Evolutionary conservation across 2,329 filamentous ascomycete species (phyloP).

Genomic region (Stagonosporopsis chrysanthemi): DNA sequence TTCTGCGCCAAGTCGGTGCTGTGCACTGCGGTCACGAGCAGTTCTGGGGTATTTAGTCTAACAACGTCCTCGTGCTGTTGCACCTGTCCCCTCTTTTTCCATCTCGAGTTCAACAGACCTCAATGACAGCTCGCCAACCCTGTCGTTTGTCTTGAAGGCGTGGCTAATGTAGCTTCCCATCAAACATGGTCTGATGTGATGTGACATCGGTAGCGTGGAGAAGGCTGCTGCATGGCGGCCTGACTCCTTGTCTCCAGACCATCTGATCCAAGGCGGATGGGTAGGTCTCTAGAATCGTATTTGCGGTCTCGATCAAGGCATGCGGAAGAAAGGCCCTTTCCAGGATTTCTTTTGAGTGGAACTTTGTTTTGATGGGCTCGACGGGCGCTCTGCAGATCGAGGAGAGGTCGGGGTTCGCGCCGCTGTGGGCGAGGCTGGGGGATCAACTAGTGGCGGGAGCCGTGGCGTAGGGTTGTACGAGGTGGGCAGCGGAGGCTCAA

Average conservation of each 20-base stretch:
- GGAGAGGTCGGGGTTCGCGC: conserved; percentile 24
- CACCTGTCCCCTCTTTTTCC: not conserved
- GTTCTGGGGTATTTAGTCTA: conserved; percentile 10
- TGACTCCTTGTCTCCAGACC: not conserved
- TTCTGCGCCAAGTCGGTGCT: not conserved
- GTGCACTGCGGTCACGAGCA: not conserved
- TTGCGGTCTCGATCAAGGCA: conserved; percentile 33
- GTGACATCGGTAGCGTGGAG: not conserved
- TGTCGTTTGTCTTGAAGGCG: not conserved
- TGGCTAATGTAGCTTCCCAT: not conserved
- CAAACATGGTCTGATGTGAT: conserved; percentile 1
- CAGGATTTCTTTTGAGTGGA: conserved; percentile 31
- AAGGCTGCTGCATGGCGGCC: not conserved
- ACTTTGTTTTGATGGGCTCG: conserved; percentile 7
- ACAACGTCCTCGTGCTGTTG: conserved; percentile 5
- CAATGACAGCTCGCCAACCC: not conserved
- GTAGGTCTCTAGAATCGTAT: not conserved
- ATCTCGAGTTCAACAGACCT: not conserved
- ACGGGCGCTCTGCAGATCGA: conserved; percentile 4
- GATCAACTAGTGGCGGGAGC: conserved; percentile 23
- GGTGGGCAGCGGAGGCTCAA: conserved; percentile 28
- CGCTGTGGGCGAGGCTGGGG: conserved; percentile 24
- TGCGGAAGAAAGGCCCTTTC: conserved; percentile 42
- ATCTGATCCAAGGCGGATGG: not conserved
- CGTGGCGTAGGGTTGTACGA: conserved; percentile 27